These are phyloP conservation scores for Didymella glomerata DNA, from an alignment of 2,329 filamentous ascomycete species.

Conservation along the genomic window DNA sequence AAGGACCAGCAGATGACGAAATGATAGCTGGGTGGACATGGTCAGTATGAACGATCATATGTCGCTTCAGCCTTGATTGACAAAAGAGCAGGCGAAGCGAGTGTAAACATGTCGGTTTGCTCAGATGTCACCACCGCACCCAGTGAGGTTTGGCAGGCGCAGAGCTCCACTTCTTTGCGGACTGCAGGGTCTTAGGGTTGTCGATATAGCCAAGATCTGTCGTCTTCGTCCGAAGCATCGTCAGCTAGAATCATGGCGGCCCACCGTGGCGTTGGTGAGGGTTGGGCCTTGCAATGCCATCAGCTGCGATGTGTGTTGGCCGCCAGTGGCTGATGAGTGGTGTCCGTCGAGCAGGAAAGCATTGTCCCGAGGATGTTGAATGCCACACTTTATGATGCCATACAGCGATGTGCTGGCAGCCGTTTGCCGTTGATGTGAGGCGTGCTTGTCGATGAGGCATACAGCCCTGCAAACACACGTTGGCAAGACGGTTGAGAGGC, in stretches of 20 bases:
- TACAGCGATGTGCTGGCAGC: slow-evolving; percentile 38
- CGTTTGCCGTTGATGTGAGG: slow-evolving; percentile 30
- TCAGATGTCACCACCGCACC: slow-evolving; percentile 8
- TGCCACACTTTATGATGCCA: slow-evolving; percentile 27
- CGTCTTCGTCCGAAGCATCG: slow-evolving; percentile 16
- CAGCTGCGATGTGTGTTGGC: slow-evolving; percentile 28
- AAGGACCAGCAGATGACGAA: slow-evolving; percentile 37
- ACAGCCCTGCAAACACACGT: slow-evolving; percentile 34
- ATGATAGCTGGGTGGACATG: slow-evolving; percentile 22
- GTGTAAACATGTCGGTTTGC: slow-evolving; percentile 10
- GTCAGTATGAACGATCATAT: slow-evolving; percentile 18
- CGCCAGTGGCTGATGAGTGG: slow-evolving; percentile 31
- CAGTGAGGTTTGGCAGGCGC: slow-evolving; percentile 23
- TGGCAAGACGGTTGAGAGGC: slow-evolving; percentile 12
- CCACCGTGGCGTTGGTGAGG: slow-evolving; percentile 32
- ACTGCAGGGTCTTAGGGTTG: slow-evolving; percentile 18
- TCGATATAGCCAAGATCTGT: slow-evolving; percentile 25
- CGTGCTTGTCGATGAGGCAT: slow-evolving; percentile 31
- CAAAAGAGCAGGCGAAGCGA: not conserved
- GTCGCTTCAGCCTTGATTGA: slow-evolving; percentile 3
- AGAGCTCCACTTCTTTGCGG: slow-evolving; percentile 25
- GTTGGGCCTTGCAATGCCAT: slow-evolving; percentile 10
- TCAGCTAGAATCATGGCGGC: slow-evolving; percentile 33
- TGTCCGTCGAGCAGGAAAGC: slow-evolving; percentile 23
- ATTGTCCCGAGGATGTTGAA: slow-evolving; percentile 24